A percentile compares a stretch with the other conserved stretches of the same genome.
These are phyloP conservation scores for Macroventuria anomochaeta DNA, from an alignment of 2,329 filamentous ascomycete species.

Conservation along the genomic window DNA sequence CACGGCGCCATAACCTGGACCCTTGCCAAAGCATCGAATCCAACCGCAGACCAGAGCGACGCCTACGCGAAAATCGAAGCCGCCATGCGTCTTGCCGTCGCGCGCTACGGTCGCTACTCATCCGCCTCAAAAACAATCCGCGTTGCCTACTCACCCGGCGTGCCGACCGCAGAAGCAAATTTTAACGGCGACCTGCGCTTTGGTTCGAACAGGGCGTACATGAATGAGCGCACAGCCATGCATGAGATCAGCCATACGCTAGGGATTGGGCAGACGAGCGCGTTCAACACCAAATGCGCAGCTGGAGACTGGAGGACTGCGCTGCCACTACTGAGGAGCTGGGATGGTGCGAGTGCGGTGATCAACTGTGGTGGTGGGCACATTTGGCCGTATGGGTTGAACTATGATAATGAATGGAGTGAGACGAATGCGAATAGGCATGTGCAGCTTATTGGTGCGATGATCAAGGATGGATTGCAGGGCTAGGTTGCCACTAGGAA, in stretches of 20 bases:
- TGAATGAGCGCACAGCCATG: constrained; percentile 46
- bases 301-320: constrained; percentile 43
- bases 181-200: constrained; percentile 47
- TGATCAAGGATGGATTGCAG: constrained; percentile 38
- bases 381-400: constrained; percentile 47
- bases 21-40: constrained; percentile 36
- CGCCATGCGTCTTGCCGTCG: constrained; percentile 41
- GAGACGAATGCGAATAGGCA: constrained; percentile 45
- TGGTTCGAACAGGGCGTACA: constrained; percentile 42
- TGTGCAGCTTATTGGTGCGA: constrained; percentile 43
- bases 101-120: constrained; percentile 34
- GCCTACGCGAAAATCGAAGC: constrained; percentile 42
- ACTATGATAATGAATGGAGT: constrained; percentile 46
- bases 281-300: constrained; percentile 39
- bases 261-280: constrained; percentile 43
- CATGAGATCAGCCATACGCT: constrained; percentile 46
- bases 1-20: constrained; percentile 37
- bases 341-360: constrained; percentile 37
- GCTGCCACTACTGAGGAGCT: constrained; percentile 39
- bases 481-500: too few species aligned
- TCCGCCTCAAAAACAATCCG: constrained; percentile 35
- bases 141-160: constrained; percentile 41
- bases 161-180: constrained; percentile 45
- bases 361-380: constrained; percentile 44
- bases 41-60: constrained; percentile 41